Evolutionary conservation across 495 filamentous ascomycete genomes (phyloP).

Genomic region (Neurospora sp.): DNA sequence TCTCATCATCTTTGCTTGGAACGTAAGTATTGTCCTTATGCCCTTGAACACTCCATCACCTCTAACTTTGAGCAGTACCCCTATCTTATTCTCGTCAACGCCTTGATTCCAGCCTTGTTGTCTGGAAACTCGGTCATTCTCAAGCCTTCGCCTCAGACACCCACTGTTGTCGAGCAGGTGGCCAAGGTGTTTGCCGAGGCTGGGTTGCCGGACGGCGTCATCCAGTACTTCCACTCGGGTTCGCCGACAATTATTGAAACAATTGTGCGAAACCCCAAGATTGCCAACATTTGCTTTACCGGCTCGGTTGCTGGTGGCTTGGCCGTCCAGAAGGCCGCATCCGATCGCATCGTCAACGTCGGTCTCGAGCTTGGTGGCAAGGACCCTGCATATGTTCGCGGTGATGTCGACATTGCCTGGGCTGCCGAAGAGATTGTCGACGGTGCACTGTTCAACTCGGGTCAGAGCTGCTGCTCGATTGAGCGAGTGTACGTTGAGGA

Average conservation of each 20-base stretch:
- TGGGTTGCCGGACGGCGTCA: slow-evolving; percentile 66
- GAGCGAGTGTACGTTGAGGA: slow-evolving; percentile 90
- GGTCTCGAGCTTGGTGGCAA: slow-evolving; percentile 88
- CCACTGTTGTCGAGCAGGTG: slow-evolving; percentile 77
- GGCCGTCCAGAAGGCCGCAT: slow-evolving; percentile 71
- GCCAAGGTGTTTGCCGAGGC: slow-evolving; percentile 63
- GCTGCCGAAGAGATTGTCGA: slow-evolving; percentile 89
- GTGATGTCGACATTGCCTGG: slow-evolving; percentile 80
- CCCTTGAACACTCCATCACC: not conserved
- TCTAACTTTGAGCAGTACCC: slow-evolving; percentile 55
- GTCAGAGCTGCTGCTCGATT: slow-evolving; percentile 90
- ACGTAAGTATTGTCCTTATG: slow-evolving; percentile 43
- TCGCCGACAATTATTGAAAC: slow-evolving; percentile 59
- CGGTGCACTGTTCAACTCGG: slow-evolving; percentile 91
- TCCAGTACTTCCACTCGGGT: slow-evolving; percentile 86
- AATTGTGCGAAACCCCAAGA: slow-evolving; percentile 59
- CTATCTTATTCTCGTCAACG: slow-evolving; percentile 84
- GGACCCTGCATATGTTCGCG: slow-evolving; percentile 80
- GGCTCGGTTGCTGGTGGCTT: slow-evolving; percentile 85
- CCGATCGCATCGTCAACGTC: slow-evolving; percentile 70
- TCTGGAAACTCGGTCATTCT: slow-evolving; percentile 82
- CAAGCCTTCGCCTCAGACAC: slow-evolving; percentile 90
- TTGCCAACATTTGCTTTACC: slow-evolving; percentile 78
- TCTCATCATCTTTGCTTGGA: slow-evolving; percentile 88
- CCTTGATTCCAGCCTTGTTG: slow-evolving; percentile 76